Evolutionary conservation across 2,329 filamentous ascomycete genomes (phyloP).

Genomic region (Trichoderma aggressivum): DNA sequence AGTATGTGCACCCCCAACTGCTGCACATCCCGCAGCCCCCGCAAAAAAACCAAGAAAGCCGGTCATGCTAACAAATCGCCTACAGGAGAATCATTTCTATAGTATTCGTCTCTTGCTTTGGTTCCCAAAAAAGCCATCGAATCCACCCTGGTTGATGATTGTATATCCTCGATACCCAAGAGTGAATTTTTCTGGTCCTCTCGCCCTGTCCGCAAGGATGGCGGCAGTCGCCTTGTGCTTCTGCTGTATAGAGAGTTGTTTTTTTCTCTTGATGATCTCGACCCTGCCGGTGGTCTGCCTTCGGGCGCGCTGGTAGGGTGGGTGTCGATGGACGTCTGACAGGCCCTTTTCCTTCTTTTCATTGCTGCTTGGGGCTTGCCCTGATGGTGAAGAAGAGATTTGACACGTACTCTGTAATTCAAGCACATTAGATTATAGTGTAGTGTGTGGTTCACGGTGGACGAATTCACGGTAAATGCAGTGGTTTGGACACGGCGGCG

Average conservation of each 20-base stretch:
- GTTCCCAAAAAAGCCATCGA: conserved; percentile 91
- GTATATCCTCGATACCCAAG: conserved; percentile 81
- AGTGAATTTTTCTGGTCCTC: conserved; percentile 68
- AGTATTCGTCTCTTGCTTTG: conserved; percentile 92
- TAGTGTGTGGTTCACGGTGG: neutral
- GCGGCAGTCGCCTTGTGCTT: conserved; percentile 40
- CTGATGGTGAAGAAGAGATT: conserved; percentile 51
- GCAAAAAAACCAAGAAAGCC: neutral
- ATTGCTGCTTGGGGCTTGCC: conserved; percentile 48
- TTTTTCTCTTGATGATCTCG: conserved; percentile 75
- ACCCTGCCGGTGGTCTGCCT: conserved; percentile 69
- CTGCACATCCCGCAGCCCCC: neutral
- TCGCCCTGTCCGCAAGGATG: conserved; percentile 60
- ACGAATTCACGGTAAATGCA: neutral
- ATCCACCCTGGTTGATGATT: conserved; percentile 93
- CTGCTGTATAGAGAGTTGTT: conserved; percentile 74
- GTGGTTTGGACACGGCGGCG: neutral
- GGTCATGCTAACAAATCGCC: conserved; percentile 25
- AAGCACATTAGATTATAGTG: fast-evolving
- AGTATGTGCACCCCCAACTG: conserved; percentile 42
- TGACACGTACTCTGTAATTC: neutral
- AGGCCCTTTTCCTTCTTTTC: conserved; percentile 60
- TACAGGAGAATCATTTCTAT: conserved; percentile 91
- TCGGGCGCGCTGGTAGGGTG: conserved; percentile 75
- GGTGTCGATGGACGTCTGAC: conserved; percentile 89